Percentiles rank a stretch among this genome's conserved stretches.
Evolutionary conservation across 768 basidiomycete genomes (phyloP).

Genomic region (Strobilomyces confusus): DNA sequence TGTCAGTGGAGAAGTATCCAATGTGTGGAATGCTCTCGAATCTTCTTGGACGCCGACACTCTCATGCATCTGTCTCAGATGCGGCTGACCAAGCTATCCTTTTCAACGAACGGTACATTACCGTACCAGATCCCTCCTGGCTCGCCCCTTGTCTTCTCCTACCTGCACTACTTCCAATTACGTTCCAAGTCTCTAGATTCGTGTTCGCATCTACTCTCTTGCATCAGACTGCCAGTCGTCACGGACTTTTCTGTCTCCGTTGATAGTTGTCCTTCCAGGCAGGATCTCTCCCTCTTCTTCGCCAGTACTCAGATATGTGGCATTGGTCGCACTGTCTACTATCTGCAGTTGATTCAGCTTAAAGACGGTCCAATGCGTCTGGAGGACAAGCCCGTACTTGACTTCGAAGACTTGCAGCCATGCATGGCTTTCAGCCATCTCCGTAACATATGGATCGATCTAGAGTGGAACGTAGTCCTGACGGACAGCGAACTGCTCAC

Average conservation of each 20-base stretch:
- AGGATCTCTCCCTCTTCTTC: not conserved
- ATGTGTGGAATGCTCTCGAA: too few species aligned
- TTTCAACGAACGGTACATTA: not conserved
- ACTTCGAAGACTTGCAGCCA: not conserved
- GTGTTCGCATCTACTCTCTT: not conserved
- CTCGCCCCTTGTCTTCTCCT: not conserved
- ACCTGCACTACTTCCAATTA: not conserved
- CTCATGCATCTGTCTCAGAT: not conserved
- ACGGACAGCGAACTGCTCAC: too few species aligned
- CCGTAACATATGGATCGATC: not conserved
- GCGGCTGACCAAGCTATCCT: not conserved
- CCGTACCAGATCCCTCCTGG: not conserved
- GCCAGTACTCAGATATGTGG: not conserved
- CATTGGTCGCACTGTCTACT: not conserved
- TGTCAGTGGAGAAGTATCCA: not conserved
- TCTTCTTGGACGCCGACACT: not conserved
- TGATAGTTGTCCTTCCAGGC: not conserved
- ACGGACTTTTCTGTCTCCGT: not conserved
- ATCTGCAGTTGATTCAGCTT: too few species aligned
- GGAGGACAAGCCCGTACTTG: not conserved
- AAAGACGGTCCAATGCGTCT: too few species aligned
- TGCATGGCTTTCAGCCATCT: too few species aligned
- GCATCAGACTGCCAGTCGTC: not conserved
- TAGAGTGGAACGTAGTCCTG: not conserved
- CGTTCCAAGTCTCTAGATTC: not conserved